Evolutionary conservation across 331 rosid genomes (phyloP).

Genomic region (Phaseolus coccineus): DNA sequence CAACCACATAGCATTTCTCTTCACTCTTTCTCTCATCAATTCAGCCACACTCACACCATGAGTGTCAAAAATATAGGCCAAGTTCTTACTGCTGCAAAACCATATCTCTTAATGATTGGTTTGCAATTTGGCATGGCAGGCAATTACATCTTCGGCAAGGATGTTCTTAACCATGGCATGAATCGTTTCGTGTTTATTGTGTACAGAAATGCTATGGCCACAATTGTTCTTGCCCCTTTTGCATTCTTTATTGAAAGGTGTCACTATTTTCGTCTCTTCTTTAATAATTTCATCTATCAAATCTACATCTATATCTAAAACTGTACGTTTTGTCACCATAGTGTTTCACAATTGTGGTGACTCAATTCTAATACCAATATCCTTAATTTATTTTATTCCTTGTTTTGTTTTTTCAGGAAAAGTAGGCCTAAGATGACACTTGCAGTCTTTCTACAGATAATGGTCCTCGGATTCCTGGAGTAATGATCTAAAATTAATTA

Average conservation of each 20-base stretch:
- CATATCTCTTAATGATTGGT: slow-evolving; percentile 63
- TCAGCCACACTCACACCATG: slow-evolving; percentile 4
- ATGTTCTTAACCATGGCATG: slow-evolving; percentile 70
- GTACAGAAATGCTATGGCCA: slow-evolving; percentile 67
- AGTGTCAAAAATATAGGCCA: background rate
- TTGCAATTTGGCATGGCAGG: slow-evolving; percentile 80
- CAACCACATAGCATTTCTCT: slow-evolving; percentile 5
- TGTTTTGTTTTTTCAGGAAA: slow-evolving; percentile 52
- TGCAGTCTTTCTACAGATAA: slow-evolving; percentile 60
- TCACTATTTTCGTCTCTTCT: background rate
- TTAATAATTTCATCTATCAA: background rate
- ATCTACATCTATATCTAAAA: too few species aligned
- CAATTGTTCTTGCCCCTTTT: slow-evolving; percentile 63
- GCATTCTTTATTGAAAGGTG: slow-evolving; percentile 78
- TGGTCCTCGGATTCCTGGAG: slow-evolving; percentile 74
- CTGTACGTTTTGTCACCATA: background rate
- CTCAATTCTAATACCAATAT: background rate
- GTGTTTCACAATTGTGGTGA: background rate
- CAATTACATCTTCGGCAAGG: slow-evolving; percentile 67
- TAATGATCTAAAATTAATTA: slow-evolving; percentile 41
- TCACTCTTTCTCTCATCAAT: background rate
- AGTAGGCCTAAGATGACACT: slow-evolving; percentile 77
- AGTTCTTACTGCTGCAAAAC: slow-evolving; percentile 49
- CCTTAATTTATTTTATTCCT: background rate
- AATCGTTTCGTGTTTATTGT: slow-evolving; percentile 71